Evolutionary conservation across 176 grass and related monocot genomes (phyloP).

Genomic region (Cenchrus fungigraminus): DNA sequence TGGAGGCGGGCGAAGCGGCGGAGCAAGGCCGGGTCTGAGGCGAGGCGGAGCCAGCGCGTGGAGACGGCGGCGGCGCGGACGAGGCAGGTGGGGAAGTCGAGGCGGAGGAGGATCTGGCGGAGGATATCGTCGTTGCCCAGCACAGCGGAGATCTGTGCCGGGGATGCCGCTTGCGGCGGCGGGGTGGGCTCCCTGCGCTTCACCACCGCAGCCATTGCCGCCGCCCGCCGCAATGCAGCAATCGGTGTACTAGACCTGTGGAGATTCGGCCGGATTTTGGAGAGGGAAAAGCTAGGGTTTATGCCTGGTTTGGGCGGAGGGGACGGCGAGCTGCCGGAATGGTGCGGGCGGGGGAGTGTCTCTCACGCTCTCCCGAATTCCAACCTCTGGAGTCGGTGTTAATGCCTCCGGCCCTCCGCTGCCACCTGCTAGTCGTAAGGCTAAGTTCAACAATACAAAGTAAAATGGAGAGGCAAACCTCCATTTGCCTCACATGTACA

Average conservation of each 20-base stretch:
- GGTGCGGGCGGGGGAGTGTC: too few relatives aligned
- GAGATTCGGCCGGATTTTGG: not conserved
- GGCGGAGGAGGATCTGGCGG: too few relatives aligned
- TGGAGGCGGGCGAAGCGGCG: not conserved
- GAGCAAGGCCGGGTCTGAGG: slow-evolving; percentile 1
- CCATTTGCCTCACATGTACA: too few relatives aligned
- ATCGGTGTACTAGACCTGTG: not conserved
- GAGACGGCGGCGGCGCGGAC: not conserved
- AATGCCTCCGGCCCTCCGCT: too few relatives aligned
- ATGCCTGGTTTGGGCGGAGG: too few relatives aligned
- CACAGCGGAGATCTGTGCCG: not conserved
- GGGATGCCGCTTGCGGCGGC: not conserved
- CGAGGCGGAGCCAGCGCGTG: not conserved
- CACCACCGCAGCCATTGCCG: not conserved
- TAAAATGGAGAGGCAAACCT: too few relatives aligned
- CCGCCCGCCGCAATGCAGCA: not conserved
- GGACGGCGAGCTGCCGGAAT: too few relatives aligned
- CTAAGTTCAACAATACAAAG: too few relatives aligned
- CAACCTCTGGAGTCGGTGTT: too few relatives aligned
- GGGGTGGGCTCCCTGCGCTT: not conserved
- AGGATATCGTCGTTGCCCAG: not conserved
- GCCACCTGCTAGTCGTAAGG: too few relatives aligned
- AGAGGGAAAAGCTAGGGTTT: not conserved
- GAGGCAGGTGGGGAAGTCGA: not conserved
- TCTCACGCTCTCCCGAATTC: too few relatives aligned